phyloP scores from a whole-genome alignment of 495 filamentous ascomycete species.

The Daldinia grandis region DNA sequence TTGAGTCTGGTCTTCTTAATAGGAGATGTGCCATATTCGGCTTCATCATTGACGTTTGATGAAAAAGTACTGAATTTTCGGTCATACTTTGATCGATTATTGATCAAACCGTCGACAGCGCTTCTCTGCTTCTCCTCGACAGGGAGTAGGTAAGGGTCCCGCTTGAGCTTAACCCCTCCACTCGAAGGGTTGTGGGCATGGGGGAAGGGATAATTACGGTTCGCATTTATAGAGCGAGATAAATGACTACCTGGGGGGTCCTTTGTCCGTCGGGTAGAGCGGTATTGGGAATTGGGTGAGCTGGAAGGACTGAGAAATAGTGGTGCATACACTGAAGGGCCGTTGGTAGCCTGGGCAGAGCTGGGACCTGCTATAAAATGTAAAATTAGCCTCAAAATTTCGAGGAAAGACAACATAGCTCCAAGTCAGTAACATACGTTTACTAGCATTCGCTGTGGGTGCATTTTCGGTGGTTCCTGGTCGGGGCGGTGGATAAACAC shows the following conservation, averaged over 20 bases:
- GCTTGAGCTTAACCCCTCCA: conserved; percentile 22
- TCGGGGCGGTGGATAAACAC: conserved; percentile 1
- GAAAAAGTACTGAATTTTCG: neutral
- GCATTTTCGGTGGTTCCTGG: neutral
- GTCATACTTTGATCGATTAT: neutral
- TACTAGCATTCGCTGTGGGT: conserved; percentile 12
- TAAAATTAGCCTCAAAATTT: conserved; percentile 8
- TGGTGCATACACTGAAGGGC: conserved; percentile 53
- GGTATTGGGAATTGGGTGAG: neutral
- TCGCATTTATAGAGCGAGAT: neutral
- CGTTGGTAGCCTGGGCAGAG: conserved; percentile 23
- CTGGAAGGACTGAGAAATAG: conserved; percentile 1
- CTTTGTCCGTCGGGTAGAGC: neutral
- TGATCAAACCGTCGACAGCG: conserved; percentile 43
- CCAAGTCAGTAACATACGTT: conserved; percentile 25
- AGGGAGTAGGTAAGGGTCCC: conserved; percentile 30
- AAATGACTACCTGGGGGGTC: neutral
- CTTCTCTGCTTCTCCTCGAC: conserved; percentile 46
- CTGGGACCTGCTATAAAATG: conserved; percentile 6
- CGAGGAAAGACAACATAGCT: neutral
- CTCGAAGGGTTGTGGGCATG: conserved; percentile 30
- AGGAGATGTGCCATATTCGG: neutral
- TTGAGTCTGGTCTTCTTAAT: conserved; percentile 23
- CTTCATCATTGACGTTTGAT: neutral
- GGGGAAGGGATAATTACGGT: neutral